Base-by-base conservation (phyloP, 768 basidiomycete genomes). In the Tricholoma saponaceum region DNA sequence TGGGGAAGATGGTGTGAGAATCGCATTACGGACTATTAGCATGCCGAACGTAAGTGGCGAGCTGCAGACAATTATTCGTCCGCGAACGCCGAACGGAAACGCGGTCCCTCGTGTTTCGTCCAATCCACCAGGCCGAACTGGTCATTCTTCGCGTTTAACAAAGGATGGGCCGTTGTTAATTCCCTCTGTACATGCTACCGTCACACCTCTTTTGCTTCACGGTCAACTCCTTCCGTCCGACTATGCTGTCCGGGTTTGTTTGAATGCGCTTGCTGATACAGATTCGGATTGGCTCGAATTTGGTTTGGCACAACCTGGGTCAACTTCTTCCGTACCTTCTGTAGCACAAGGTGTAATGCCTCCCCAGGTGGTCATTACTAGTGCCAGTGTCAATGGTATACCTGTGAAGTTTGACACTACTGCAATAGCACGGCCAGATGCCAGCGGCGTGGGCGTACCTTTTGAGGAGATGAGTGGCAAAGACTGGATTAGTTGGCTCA, bases 251-350 rank as follows among this genome's bases (percentile, higher is more conserved):
- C 78, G 81, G 23, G 62, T 88, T 18, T 70, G 61, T 54, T 68
- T 90, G 23, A 80, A 82, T 43, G 80, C 82, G 8, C 87, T 86
- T 18, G 70, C 76, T 13, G 78, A 84, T 32, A 65, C 74, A n/a
- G 82, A 82, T 55, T 80, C 82, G n/a, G 87, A 86, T 52, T 88
- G 83, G 84, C 73, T 92, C 18, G 89, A 90, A 67, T 90, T 92
- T 64, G 89, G 88, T 25, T 73, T 92, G 51, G 84, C 83, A 1
- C 74, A 80, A 54, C 70, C 70, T n/a, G 60, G 60, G 41, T 54
- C 62, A 26, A 64, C 65, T 23, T 37, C 66, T 51, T 58, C 69
- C 23, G 54, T 60, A 12, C 54, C 52, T 50, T 44, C 23, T 1
- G 13, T 18, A 20, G 58, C 59, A 50, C 58, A 63, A 33, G 62